Evolutionary conservation across 768 basidiomycete species (phyloP), one percentile per base, ranked within the genome.

Genomic region (Boletus reticuloceps): DNA sequence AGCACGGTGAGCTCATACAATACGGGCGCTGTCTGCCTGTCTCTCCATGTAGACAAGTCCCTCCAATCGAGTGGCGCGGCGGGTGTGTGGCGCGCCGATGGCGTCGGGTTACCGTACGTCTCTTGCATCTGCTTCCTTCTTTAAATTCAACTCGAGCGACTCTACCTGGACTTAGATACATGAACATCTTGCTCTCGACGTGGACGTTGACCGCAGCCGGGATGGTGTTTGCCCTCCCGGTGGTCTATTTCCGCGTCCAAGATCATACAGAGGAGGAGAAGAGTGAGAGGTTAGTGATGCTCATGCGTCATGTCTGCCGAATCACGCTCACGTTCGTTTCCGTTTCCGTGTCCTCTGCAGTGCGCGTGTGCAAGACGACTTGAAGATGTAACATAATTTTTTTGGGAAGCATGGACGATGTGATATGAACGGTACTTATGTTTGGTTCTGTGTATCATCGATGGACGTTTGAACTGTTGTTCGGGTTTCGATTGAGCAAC

Each of bases 51-150:
- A 81, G 86, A 88, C 64, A 89, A 91, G 65, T 86, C 86, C 14
- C 71, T 92, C 37, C 89, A 92, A 64, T 89, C 86, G 4, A 81
- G 81, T 6, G 89, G 86, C 55, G 84, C 82, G 14, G 89, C 86
- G 2, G 86, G 84, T 8, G 71, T 82, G 12, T 92, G 88, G 88
- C 77, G 85, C 34, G 84, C 82, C 4, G 89, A 92, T 70, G 87
- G 75, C 6, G 77, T 82, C 29, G 71, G 72, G 40, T 53, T 78
- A 27, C 87, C 89, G 85, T 90, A 60, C 68, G 87, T 76, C n/a
- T 13, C 14, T 39, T 34, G 12, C 34, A 4, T 34, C 12, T 34
- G 4, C 34, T 34, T 34, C 13, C 34, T 34, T 34, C 27, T 8
- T 34, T 14, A 13, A 34, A 12, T 6, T 34, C 34, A 12, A 12